phyloP scores from a whole-genome alignment of 1,284 basidiomycete species.

The Moesziomyces sp. region DNA sequence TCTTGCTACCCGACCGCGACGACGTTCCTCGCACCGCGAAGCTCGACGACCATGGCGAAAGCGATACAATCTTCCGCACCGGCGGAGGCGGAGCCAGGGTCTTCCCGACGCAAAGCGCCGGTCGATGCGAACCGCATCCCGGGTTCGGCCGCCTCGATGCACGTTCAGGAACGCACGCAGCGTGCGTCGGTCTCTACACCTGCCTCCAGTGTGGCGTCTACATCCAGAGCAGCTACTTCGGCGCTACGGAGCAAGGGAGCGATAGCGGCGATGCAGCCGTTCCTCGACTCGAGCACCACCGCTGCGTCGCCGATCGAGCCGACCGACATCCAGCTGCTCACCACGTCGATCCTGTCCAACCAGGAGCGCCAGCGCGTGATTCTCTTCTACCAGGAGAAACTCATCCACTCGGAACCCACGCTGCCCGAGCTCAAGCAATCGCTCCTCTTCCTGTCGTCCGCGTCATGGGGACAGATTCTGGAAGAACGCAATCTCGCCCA shows the following conservation, averaged over 20 bases:
- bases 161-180: slow-evolving; percentile 24
- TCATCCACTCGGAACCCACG: slow-evolving; percentile 16
- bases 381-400: slow-evolving; percentile 27
- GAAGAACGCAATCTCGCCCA: slow-evolving; percentile 32
- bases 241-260: slow-evolving; percentile 7
- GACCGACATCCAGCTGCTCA: slow-evolving; percentile 50
- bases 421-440: slow-evolving; percentile 15
- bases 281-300: slow-evolving; percentile 31
- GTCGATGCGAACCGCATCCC: slow-evolving; percentile 33
- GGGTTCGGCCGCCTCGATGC: slow-evolving; percentile 37
- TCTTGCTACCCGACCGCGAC: background rate
- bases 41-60: background rate
- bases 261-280: slow-evolving; percentile 31
- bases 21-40: background rate
- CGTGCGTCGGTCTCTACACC: background rate
- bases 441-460: slow-evolving; percentile 17
- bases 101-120: slow-evolving; percentile 17
- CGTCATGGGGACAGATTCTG: slow-evolving; percentile 38
- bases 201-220: background rate
- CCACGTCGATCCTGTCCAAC: slow-evolving; percentile 41
- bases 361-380: slow-evolving; percentile 31
- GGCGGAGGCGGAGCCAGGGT: background rate
- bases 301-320: slow-evolving; percentile 27
- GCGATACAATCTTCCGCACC: background rate
- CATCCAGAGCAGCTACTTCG: slow-evolving; percentile 1